Base-by-base conservation (phyloP, 2,329 filamentous ascomycete species). In the Cytospora piceicola region DNA sequence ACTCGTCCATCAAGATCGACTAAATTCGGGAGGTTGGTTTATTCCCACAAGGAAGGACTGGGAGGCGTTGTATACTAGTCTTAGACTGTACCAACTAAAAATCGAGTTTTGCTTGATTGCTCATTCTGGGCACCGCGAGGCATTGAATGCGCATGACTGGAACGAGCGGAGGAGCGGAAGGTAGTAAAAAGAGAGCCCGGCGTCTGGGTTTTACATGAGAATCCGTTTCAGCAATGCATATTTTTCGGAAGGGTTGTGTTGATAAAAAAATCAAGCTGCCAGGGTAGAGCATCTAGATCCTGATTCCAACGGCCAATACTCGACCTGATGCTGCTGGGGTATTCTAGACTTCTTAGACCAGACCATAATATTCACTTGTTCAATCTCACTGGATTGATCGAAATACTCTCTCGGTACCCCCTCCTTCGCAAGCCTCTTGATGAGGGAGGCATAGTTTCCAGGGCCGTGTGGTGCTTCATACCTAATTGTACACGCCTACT, bases 1-100 rank as follows among this genome's bases (percentile, higher is more conserved):
- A 99, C 77, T 83, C 88, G 29, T 97, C 94, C n/a, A 96, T 99
- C 81, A 99, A 99, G 83, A 93, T 99, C 70, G 95, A 99, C 76
- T 99, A 81, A 77, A 66, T 4, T 52, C 42, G 42, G 29, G 56
- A 15, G 5, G 53, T 29, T 36, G 22, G 36, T 51, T 8, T 42
- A 6, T 9, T n/a, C 30, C 27, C 12, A 29, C 22, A 24, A 39
- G 15, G 30, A 14, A n/a, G 29, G 49, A 8, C 8, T 39, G 34
- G 32, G n/a, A 52, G 59, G 22, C 46, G 61, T 60, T 62, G 61
- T 62, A 57, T 61, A 72, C 66, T 71, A 70, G 59, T 67, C 34
- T 63, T 64, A 63, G 59, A 66, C 49, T 64, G 66, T 66, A 63
- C 49, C 27, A 68, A 63, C 58, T 63, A 57, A 20, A 51, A 12